Evolutionary conservation across 805 yeast species (phyloP).

Genomic region (Starmerella tilneyi): DNA sequence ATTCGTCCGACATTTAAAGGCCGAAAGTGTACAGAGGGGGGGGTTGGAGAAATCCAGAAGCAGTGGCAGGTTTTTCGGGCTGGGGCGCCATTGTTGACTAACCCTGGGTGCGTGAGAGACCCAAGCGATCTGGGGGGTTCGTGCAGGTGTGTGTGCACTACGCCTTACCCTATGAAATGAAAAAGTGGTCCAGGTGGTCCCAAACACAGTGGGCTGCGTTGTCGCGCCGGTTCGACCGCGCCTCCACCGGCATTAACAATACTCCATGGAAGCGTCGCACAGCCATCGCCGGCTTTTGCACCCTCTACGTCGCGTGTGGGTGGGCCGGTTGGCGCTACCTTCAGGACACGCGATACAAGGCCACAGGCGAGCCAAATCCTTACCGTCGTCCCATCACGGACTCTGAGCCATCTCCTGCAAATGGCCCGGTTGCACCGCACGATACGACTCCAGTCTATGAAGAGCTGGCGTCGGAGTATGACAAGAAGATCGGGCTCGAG

Average conservation of each 20-base stretch:
- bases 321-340: slow-evolving; percentile 27
- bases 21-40: not conserved
- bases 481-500: slow-evolving; percentile 65
- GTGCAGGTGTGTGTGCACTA: too few species aligned
- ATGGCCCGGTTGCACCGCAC: slow-evolving; percentile 30
- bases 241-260: slow-evolving; percentile 9
- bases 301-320: slow-evolving; percentile 18
- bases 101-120: too few species aligned
- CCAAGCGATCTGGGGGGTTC: too few species aligned
- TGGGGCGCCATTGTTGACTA: not conserved
- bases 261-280: slow-evolving; percentile 24
- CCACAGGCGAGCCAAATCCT: slow-evolving; percentile 30
- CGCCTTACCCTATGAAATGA: slow-evolving; percentile 4
- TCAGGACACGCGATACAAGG: slow-evolving; percentile 30
- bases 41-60: not conserved
- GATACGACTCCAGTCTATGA: slow-evolving; percentile 66
- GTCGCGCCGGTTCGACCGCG: slow-evolving; percentile 3
- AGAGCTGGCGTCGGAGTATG: slow-evolving; percentile 67
- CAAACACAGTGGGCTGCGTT: not conserved
- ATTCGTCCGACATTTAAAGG: slow-evolving; percentile 5
- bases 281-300: slow-evolving; percentile 17
- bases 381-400: slow-evolving; percentile 21
- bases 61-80: slow-evolving; percentile 3
- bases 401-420: slow-evolving; percentile 5
- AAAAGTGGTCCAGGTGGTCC: slow-evolving; percentile 7